A percentile compares a stretch with the other conserved stretches of the same genome.
Evolutionary conservation across 306 rosid species (phyloP).

Genomic region (Prinsepia uniflora): DNA sequence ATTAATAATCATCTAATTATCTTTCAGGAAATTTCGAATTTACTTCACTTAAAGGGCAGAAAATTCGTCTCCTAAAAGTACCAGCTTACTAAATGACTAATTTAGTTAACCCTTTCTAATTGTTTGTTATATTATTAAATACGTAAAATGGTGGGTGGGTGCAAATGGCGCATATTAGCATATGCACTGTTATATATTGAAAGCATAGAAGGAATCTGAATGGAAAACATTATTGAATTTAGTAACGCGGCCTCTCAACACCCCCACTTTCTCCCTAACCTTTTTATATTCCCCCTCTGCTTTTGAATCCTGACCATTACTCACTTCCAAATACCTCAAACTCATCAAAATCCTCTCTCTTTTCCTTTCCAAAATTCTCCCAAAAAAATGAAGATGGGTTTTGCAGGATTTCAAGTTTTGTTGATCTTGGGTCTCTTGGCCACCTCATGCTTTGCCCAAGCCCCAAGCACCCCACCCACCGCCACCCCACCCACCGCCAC

Average conservation of each 20-base stretch:
- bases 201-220: constrained; percentile 42
- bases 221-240: constrained; percentile 29
- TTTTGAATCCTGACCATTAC: not conserved
- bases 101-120: too few relatives aligned
- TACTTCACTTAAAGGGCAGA: too few relatives aligned
- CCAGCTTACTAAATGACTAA: too few relatives aligned
- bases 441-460: constrained; percentile 65
- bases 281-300: constrained; percentile 36
- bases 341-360: not conserved
- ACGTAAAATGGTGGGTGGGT: not conserved
- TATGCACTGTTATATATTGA: not conserved
- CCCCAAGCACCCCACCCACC: constrained; percentile 40
- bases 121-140: not conserved
- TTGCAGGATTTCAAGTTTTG: constrained; percentile 34
- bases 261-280: constrained; percentile 25
- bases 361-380: not conserved
- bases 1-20: too few relatives aligned
- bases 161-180: not conserved
- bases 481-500: constrained; percentile 27
- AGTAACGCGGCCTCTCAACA: constrained; percentile 28
- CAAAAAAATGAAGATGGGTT: constrained; percentile 43
- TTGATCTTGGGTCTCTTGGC: constrained; percentile 60
- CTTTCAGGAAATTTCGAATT: too few relatives aligned
- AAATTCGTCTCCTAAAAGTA: too few relatives aligned
- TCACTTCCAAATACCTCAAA: not conserved